Evolutionary conservation across 2,329 filamentous ascomycete species (phyloP).

Genomic region (Paraconiothyrium sp.): DNA sequence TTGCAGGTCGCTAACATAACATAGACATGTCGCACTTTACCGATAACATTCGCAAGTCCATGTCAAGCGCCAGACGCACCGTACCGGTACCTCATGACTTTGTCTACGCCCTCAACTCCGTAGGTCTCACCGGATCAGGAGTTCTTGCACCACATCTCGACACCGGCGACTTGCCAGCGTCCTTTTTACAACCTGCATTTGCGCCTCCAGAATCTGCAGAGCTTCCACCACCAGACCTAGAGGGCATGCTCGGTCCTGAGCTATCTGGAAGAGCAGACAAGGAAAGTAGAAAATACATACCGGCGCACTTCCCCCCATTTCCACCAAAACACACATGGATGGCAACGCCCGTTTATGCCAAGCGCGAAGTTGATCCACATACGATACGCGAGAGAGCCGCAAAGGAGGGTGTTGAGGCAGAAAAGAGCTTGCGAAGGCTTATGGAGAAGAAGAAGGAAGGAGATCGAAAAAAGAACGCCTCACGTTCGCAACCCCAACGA

Average conservation of each 20-base stretch:
- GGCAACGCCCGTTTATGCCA: constrained; percentile 66
- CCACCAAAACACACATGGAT: constrained; percentile 73
- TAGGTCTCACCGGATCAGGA: constrained; percentile 51
- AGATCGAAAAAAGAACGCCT: constrained; percentile 54
- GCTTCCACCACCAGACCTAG: constrained; percentile 54
- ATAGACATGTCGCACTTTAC: constrained; percentile 65
- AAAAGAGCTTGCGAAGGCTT: constrained; percentile 71
- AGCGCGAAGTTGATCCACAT: constrained; percentile 67
- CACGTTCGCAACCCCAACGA: constrained; percentile 29
- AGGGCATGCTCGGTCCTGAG: constrained; percentile 61
- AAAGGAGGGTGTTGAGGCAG: constrained; percentile 71
- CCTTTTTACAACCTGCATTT: constrained; percentile 52
- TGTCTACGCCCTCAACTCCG: constrained; percentile 59
- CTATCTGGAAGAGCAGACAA: constrained; percentile 59
- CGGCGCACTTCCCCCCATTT: constrained; percentile 68
- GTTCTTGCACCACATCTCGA: constrained; percentile 53
- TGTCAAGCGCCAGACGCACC: constrained; percentile 65
- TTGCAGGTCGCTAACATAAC: constrained; percentile 29
- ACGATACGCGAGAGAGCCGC: constrained; percentile 70
- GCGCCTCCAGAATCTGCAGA: constrained; percentile 52
- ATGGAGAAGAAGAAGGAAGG: constrained; percentile 61
- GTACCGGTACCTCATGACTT: constrained; percentile 69
- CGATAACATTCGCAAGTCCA: constrained; percentile 64
- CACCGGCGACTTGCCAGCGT: constrained; percentile 48
- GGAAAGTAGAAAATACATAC: constrained; percentile 63